These are phyloP conservation scores for Eustoma russellianum DNA, from an alignment of 257 asterid species.

Conservation along the genomic window DNA sequence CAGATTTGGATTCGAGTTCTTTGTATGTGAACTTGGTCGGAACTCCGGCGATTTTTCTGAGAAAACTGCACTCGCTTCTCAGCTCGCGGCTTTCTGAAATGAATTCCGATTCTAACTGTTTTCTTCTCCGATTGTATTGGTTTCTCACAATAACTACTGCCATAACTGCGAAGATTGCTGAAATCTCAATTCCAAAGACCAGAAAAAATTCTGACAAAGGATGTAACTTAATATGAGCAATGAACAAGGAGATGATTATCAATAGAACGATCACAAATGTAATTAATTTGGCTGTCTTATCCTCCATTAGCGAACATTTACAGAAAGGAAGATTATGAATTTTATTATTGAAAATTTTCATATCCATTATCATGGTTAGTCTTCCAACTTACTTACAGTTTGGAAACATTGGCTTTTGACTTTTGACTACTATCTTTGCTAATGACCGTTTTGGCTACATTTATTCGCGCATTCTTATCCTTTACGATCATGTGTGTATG, in stretches of 20 bases:
- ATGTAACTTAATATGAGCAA: slow-evolving; percentile 35
- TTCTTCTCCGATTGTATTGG: slow-evolving; percentile 29
- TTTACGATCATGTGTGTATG: no score
- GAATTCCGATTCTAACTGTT: slow-evolving; percentile 28
- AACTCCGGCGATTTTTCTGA: slow-evolving; percentile 70
- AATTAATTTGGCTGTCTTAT: slow-evolving; percentile 29
- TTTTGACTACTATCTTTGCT: no score
- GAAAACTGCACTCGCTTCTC: slow-evolving; percentile 67
- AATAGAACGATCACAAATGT: slow-evolving; percentile 22
- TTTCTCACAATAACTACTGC: slow-evolving; percentile 20
- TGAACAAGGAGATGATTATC: slow-evolving; percentile 26
- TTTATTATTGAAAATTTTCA: no score
- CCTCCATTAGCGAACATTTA: no score
- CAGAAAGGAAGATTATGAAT: no score
- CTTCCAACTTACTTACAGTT: no score
- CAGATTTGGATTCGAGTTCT: slow-evolving; percentile 69
- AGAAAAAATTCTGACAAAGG: slow-evolving; percentile 41
- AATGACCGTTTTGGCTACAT: no score
- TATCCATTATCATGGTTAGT: no score
- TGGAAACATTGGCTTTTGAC: no score
- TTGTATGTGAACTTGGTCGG: slow-evolving; percentile 57
- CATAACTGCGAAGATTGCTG: slow-evolving; percentile 43
- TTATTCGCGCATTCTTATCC: no score
- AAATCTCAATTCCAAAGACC: slow-evolving; percentile 44
- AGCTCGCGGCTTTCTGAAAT: slow-evolving; percentile 62